Base-by-base conservation (phyloP, 2,329 filamentous ascomycete species). In the Mariannaea sp. region DNA sequence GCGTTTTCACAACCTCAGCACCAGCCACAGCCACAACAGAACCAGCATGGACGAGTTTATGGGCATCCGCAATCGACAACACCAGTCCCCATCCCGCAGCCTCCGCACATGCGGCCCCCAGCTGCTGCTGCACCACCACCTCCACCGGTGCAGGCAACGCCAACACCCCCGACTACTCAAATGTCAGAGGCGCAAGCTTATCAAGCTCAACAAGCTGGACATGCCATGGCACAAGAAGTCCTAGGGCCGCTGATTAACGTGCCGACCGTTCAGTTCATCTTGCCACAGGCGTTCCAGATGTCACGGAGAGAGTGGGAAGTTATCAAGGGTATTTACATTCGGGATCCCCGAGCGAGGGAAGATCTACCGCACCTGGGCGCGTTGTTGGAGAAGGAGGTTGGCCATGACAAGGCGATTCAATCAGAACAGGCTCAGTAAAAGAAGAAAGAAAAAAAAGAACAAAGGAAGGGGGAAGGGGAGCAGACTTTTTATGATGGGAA, bases 261-360 rank as follows among this genome's bases (percentile, higher is more conserved):
- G 13, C 83, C 87, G 0, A 88, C 87, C 0, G 84, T 90, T 7
- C 78, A 83, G 19, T 88, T 91, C 62, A 74, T 92, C 4, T 75
- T 91, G 38, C 82, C 85, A 5, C 85, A 89, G 59, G 87, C 86
- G 1, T 83, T 80, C 16, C 80, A 82, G 43, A 90, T 89, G 77
- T 80, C 85, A 39, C 77, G 82, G n/a, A 75, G 81, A 13, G 89
- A 95, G 67, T 87, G 94, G 81, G 78, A 82, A 49, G 83, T 94
- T 22, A 82, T 97, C 57, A 80, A 82, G 45, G 79, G 81, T 32
- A 86, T 93, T 12, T 78, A 91, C 19, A 80, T 85, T 43, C 77
- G 80, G 9, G 85, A 91, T 49, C 83, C 85, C 0, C 80, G 79
- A 17, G 83, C 89, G 0, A 78, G 84, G 17, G 80, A 85, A 2